Evolutionary conservation across 306 rosid genomes (phyloP).

Genomic region (Purshia tridentata): DNA sequence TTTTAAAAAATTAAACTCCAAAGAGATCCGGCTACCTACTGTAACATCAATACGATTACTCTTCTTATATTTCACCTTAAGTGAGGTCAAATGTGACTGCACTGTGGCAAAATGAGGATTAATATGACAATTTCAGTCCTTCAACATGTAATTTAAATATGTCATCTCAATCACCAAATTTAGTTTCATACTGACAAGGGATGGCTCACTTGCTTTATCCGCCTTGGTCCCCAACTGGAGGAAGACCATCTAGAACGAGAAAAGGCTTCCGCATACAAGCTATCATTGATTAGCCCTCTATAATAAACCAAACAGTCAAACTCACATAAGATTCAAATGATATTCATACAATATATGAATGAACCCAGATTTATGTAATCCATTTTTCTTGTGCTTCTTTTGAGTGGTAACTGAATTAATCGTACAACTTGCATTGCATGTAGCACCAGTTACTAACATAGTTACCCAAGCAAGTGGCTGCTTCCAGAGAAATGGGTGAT

Average conservation of each 20-base stretch:
- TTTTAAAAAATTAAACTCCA: neutral
- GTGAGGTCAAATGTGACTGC: neutral
- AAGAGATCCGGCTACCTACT: neutral
- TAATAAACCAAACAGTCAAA: conserved; percentile 20
- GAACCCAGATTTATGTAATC: neutral
- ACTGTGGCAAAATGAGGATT: neutral
- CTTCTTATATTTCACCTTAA: neutral
- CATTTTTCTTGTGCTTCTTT: neutral
- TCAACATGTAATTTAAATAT: neutral
- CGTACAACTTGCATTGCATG: neutral
- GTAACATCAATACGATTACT: neutral
- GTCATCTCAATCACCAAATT: neutral
- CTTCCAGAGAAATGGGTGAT: conserved; percentile 2
- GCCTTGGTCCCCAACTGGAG: conserved; percentile 90
- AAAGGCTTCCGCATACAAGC: conserved; percentile 56
- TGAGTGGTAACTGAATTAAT: neutral
- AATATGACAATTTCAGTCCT: neutral
- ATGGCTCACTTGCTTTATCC: conserved; percentile 67
- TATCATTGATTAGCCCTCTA: conserved; percentile 80
- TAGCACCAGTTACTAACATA: neutral
- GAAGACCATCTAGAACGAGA: conserved; percentile 89
- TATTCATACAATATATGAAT: neutral
- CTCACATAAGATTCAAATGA: neutral
- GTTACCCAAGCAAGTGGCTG: neutral
- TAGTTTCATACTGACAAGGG: neutral